A percentile compares a stretch with the other conserved stretches of the same genome.
Evolutionary conservation across 2,329 filamentous ascomycete genomes (phyloP).

Genomic region (Dendryphion nanum): DNA sequence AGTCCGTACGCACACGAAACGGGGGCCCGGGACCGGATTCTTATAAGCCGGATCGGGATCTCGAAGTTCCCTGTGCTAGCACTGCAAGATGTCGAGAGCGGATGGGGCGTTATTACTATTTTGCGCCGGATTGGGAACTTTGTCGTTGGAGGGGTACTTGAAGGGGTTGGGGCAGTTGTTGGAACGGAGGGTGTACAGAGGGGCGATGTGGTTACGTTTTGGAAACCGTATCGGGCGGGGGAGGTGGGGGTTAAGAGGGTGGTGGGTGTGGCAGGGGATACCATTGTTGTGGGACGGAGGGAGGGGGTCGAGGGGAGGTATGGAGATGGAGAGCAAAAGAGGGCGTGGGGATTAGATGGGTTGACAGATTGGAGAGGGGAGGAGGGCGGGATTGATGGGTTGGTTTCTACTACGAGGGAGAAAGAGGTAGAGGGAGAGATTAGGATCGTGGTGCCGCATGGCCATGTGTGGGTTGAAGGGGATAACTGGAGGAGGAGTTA

Average conservation of each 20-base stretch:
- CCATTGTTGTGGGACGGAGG: conserved; percentile 54
- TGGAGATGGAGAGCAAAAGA: not conserved
- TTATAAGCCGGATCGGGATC: conserved; percentile 33
- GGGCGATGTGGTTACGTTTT: conserved; percentile 48
- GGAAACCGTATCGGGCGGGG: conserved; percentile 64
- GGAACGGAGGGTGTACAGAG: conserved; percentile 28
- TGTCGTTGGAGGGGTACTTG: too few species aligned
- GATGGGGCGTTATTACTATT: too few species aligned
- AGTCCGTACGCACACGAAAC: conserved; percentile 42
- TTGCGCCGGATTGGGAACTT: too few species aligned
- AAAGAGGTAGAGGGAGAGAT: conserved; percentile 20
- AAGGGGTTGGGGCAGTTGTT: not conserved
- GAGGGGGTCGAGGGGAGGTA: conserved; percentile 1
- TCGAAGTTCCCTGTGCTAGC: too few species aligned
- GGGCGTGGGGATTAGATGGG: not conserved
- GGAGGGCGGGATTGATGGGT: conserved; percentile 25
- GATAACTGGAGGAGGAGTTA: conserved; percentile 71
- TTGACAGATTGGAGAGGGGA: conserved; percentile 1
- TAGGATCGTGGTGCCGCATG: conserved; percentile 66
- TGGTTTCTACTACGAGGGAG: conserved; percentile 11
- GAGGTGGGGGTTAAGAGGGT: conserved; percentile 76
- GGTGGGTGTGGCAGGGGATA: conserved; percentile 76
- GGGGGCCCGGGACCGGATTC: conserved; percentile 38
- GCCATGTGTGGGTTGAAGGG: conserved; percentile 94
- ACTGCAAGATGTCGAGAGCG: too few species aligned